Evolutionary conservation across 257 asterid genomes (phyloP), one percentile per base, ranked within the genome.

Genomic region (Penstemon newberryi): DNA sequence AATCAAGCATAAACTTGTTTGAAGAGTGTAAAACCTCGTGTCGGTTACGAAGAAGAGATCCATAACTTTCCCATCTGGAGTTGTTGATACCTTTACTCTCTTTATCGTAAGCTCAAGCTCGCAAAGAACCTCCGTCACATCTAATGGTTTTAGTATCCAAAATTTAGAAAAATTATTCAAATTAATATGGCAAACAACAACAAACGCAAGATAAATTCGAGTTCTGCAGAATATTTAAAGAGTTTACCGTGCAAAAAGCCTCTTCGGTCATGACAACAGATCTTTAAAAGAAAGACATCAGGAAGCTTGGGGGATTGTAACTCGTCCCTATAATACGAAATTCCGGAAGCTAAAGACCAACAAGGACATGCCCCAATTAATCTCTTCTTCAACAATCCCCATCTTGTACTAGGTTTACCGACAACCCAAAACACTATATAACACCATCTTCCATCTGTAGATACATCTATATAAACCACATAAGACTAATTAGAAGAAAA

Each of bases 381-480:
- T 77, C 96, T 85, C 76, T 81, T 87, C 84, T 87, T 86, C 89
- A 92, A 77, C 77, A 89, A 81, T 60, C 66, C 73, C 96, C 96
- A 92, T 51, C 91, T 76, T 4, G 96, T 92, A 13, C 63, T 72
- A 7, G 89, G 78, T 57, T 74, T 86, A 9, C 96, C 91, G 2
- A 77, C 47, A 6, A 86, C 96, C 96, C 95, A 89, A 57, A 89
- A 82, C 76, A 92, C 92, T 71, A 92, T 50, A 82, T 92, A 92
- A 84, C 98, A 92, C 98, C 96, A 92, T 77, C 87, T 89, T 51
- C 98, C 98, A 61, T 92, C 98, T 0, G 97, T 92, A 4, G 93
- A 83, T 33, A 87, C 90, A 83, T 92, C 98, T 91, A 63, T 44
- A 61, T 6, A 38, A 60, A 70, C 37, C 51, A 55, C 37, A 71